These are phyloP conservation scores for Auricularia heimuer DNA, from an alignment of 768 basidiomycete genomes.

Conservation along the genomic window DNA sequence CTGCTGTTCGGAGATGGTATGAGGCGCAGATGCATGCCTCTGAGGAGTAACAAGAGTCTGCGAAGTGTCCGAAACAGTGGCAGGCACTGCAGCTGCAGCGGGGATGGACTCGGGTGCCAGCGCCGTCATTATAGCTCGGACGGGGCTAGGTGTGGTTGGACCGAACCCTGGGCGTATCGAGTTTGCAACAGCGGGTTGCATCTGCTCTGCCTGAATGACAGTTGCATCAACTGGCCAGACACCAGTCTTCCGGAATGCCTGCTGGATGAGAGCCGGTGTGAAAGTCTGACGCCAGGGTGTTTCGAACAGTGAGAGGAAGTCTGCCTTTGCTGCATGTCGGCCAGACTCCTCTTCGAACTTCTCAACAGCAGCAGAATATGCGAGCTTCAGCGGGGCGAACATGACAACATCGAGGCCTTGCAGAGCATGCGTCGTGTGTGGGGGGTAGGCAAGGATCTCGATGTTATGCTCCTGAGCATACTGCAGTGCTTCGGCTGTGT, in stretches of 20 bases:
- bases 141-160: no score
- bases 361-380: not conserved
- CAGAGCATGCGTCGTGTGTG: constrained; percentile 35
- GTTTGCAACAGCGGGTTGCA: constrained; percentile 19
- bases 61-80: no score
- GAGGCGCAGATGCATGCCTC: no score
- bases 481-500: constrained; percentile 27
- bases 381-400: constrained; percentile 24
- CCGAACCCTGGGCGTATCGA: no score
- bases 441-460: constrained; percentile 35
- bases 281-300: constrained; percentile 10
- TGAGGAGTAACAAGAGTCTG: no score
- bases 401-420: constrained; percentile 36
- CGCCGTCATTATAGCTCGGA: no score
- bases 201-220: constrained; percentile 23
- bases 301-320: no score
- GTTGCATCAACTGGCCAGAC: constrained; percentile 27
- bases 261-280: constrained; percentile 22
- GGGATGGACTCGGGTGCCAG: no score
- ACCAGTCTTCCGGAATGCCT: constrained; percentile 32
- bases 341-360: no score
- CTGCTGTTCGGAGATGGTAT: no score
- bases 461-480: constrained; percentile 29
- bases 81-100: no score
- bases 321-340: no score